Conservation (phyloP, 148 eudicot genomes). For the Chenopodium formosanum region DNA sequence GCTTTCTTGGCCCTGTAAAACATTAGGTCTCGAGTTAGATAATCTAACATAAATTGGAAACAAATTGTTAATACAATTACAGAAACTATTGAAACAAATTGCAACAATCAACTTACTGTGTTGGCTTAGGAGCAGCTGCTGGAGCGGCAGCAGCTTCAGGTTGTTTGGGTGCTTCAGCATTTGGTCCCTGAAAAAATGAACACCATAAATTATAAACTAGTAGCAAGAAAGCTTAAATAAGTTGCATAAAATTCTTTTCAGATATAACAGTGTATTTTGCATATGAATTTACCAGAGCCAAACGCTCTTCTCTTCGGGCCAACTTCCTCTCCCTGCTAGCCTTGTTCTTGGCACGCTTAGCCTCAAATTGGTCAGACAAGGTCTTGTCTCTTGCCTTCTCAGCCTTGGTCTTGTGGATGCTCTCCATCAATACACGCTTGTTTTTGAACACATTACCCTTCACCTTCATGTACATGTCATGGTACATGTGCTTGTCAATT, state of each 20-base stretch:
- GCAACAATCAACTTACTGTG: conserved; percentile 27
- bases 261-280: not conserved
- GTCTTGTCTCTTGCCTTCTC: conserved; percentile 94
- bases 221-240: not conserved
- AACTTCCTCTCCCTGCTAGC: conserved; percentile 76
- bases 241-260: not conserved
- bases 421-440: conserved; percentile 82
- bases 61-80: not conserved
- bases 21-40: not conserved
- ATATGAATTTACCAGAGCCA: conserved; percentile 50
- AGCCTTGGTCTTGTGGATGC: conserved; percentile 87
- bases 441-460: conserved; percentile 89
- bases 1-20: conserved; percentile 35
- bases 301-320: conserved; percentile 74
- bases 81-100: not conserved
- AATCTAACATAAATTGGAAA: not conserved
- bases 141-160: conserved; percentile 44
- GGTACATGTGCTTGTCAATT: conserved; percentile 92
- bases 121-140: conserved; percentile 38
- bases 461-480: conserved; percentile 89
- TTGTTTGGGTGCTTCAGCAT: conserved; percentile 45
- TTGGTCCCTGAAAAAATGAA: conserved; percentile 44
- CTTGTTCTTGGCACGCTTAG: conserved; percentile 83
- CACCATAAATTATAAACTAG: not conserved
- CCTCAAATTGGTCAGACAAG: conserved; percentile 82